Base-by-base conservation (phyloP, 352 stramenopile genomes). In the Pythium aristosporum region DNA sequence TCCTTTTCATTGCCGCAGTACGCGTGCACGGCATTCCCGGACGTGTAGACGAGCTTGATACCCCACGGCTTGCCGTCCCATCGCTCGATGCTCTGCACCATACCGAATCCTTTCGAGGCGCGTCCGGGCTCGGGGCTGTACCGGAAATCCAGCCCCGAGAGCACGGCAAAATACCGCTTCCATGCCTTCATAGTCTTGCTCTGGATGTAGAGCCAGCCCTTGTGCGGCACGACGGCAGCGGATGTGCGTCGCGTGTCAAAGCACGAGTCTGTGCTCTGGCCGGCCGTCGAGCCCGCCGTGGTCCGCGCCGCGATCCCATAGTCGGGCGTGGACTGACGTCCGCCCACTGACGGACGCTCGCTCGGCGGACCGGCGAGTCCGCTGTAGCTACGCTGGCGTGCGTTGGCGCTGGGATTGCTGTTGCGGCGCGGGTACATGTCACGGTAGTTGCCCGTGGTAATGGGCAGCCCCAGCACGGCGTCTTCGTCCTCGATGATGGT, bases 141-240 rank as follows among this genome's bases (percentile, higher is more conserved):
- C 62, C 86, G 85, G 52, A 94, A 91, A 42, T 94, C 82, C 4
- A 82, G 61, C 0, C 85, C 85, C 0, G 85, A 89, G 3, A 92
- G 67, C 48, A 88, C 79, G 0, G 81, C 85, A 51, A 84, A 90
- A 51, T 87, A 87, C 11, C 75, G 74, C 57, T 91, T 91, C 85
- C 85, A 94, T 57, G 67, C 51, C 56, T 77, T 85, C 32, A 91
- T 77, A 13, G 77, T 80, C n/a, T 69, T 70, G 63, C 71, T 72
- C 57, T 88, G 77, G 46, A 91, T 78, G 55, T 79, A 84, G 11
- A 94, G 64, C 80, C 81, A 92, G 8, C 79, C 81, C n/a, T 74
- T 76, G 58, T 81, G 75, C 7, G 81, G 82, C 9, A 91, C 71
- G 32, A 88, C 69, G 2, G 79, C 81, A 13, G 75, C 80, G 2